Evolutionary conservation across 2,329 filamentous ascomycete genomes (phyloP).

Genomic region (Aspergillus ibericus): DNA sequence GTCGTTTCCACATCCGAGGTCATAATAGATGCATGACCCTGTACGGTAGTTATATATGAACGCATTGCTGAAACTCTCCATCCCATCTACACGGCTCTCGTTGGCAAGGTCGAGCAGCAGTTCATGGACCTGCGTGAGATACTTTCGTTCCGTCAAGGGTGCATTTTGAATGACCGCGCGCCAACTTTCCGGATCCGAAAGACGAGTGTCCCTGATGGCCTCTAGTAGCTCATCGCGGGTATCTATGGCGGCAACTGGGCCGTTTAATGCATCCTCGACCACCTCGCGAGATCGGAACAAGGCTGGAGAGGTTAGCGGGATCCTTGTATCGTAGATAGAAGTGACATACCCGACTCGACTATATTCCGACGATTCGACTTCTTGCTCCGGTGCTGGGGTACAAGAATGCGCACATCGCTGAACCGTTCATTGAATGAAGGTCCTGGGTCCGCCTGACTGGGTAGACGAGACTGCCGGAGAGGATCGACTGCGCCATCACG

Average conservation of each 20-base stretch:
- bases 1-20: conserved; percentile 53
- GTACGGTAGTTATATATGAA: conserved; percentile 93
- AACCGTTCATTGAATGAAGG: conserved; percentile 47
- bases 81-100: conserved; percentile 48
- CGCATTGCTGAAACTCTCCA: conserved; percentile 63
- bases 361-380: conserved; percentile 88
- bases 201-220: conserved; percentile 68
- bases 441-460: conserved; percentile 42
- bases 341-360: conserved; percentile 71
- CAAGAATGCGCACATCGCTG: conserved; percentile 80
- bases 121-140: conserved; percentile 78
- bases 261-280: conserved; percentile 69
- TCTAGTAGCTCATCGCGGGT: conserved; percentile 81
- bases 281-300: conserved; percentile 59
- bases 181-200: conserved; percentile 84
- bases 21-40: conserved; percentile 80
- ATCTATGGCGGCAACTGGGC: conserved; percentile 84
- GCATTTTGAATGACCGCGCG: conserved; percentile 75
- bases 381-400: conserved; percentile 79
- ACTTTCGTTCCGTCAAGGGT: conserved; percentile 74
- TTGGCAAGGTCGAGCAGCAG: conserved; percentile 65
- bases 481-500: conserved; percentile 51
- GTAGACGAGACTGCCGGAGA: conserved; percentile 44
- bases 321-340: conserved; percentile 16
- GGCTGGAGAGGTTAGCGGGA: conserved; percentile 33